Percentiles rank a stretch among this genome's conserved stretches.
These are phyloP conservation scores for Candida peoriensis DNA, from an alignment of 805 yeast genomes.

Conservation along the genomic window DNA sequence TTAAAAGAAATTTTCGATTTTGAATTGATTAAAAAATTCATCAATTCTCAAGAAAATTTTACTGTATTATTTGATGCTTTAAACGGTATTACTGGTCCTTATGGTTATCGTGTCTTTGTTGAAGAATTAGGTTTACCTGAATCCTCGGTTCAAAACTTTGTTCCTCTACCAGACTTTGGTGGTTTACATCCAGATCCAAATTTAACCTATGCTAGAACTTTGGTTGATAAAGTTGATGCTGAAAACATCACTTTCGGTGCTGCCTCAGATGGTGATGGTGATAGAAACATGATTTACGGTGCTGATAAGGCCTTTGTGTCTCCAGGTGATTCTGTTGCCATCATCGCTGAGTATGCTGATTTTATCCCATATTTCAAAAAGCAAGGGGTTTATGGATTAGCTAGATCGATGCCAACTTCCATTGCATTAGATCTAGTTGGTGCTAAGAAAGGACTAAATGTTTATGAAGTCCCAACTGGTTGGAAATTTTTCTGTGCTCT, in stretches of 20 bases:
- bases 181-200: conserved; percentile 98
- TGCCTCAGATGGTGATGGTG: conserved; percentile 99
- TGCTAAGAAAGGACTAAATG: conserved; percentile 59
- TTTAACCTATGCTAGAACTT: conserved; percentile 84
- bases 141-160: conserved; percentile 69
- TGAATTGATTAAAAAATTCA: conserved; percentile 67
- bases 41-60: conserved; percentile 53
- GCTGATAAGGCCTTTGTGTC: conserved; percentile 83
- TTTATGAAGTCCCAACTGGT: conserved; percentile 97
- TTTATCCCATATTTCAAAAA: conserved; percentile 88
- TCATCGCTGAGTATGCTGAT: conserved; percentile 89
- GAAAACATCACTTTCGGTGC: conserved; percentile 90
- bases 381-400: conserved; percentile 86
- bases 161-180: conserved; percentile 87
- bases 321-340: conserved; percentile 98
- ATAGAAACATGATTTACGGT: conserved; percentile 97
- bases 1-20: conserved; percentile 87
- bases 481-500: conserved; percentile 98
- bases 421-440: conserved; percentile 94
- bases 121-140: conserved; percentile 77
- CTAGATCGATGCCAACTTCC: conserved; percentile 96
- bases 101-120: conserved; percentile 78
- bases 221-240: conserved; percentile 81
- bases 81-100: conserved; percentile 97
- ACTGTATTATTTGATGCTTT: conserved; percentile 81